These are phyloP conservation scores for Carex myosuroides DNA, from an alignment of 176 grass and related monocot genomes.

Conservation along the genomic window DNA sequence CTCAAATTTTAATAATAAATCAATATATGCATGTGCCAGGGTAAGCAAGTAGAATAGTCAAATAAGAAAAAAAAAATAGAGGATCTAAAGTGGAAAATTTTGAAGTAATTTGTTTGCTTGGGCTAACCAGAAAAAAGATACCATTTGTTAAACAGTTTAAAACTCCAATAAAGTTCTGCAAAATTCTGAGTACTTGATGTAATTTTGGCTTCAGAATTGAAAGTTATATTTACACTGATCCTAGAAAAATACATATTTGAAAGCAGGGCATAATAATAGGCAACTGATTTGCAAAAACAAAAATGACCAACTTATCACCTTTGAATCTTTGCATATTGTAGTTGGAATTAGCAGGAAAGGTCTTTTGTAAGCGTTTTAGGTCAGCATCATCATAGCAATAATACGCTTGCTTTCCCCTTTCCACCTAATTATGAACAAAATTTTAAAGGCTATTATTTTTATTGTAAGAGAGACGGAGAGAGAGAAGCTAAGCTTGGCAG, in stretches of 20 bases:
- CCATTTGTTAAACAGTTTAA: background rate
- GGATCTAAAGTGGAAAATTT: background rate
- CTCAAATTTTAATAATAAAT: background rate
- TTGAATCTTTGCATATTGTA: slow-evolving; percentile 91
- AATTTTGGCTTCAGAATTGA: background rate
- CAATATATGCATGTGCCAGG: background rate
- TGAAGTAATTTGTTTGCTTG: background rate
- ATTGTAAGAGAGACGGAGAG: background rate
- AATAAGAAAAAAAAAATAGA: background rate
- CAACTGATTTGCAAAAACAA: background rate
- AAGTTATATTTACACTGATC: background rate
- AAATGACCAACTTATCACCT: slow-evolving; percentile 31
- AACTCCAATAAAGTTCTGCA: background rate
- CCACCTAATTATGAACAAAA: slow-evolving; percentile 54
- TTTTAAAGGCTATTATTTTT: background rate
- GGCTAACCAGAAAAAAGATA: background rate
- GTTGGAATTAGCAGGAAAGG: slow-evolving; percentile 72
- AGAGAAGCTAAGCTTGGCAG: background rate
- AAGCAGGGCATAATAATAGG: background rate
- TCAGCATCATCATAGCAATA: slow-evolving; percentile 85
- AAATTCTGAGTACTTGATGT: background rate
- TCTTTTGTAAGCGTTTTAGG: slow-evolving; percentile 59
- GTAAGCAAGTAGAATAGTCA: background rate
- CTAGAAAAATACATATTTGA: background rate
- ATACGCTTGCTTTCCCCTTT: slow-evolving; percentile 84